Percentiles rank a stretch among this genome's conserved stretches.
These are phyloP conservation scores for Fusarium sp. DNA, from an alignment of 2,329 filamentous ascomycete genomes.

Conservation along the genomic window DNA sequence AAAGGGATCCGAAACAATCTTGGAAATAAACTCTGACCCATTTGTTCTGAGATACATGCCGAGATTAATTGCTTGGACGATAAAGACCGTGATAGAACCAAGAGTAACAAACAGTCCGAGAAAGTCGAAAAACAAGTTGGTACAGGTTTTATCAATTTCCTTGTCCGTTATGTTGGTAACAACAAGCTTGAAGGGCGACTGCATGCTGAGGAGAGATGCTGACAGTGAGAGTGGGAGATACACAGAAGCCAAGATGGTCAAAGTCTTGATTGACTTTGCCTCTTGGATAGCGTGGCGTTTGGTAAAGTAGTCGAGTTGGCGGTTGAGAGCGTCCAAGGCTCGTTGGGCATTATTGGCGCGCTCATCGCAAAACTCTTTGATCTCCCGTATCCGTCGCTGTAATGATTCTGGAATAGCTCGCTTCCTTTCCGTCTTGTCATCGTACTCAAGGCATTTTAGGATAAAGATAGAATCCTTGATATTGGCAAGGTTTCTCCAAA, in stretches of 20 bases:
- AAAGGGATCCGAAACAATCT: too few species aligned
- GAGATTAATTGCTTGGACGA: too few species aligned
- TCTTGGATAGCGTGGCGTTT: not conserved
- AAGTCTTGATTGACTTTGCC: not conserved
- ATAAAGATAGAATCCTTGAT: not conserved
- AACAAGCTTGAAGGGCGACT: not conserved
- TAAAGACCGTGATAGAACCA: too few species aligned
- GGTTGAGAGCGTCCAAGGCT: not conserved
- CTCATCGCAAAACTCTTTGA: not conserved
- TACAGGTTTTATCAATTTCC: too few species aligned
- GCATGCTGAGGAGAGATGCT: not conserved
- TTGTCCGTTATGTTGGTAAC: too few species aligned
- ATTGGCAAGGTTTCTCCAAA: not conserved
- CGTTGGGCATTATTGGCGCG: not conserved
- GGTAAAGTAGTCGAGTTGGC: not conserved
- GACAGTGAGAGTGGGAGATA: not conserved
- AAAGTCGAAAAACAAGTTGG: too few species aligned
- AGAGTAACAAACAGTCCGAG: too few species aligned
- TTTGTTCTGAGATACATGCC: too few species aligned
- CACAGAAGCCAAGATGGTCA: not conserved
- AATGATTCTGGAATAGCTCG: not conserved
- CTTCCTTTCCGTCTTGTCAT: not conserved
- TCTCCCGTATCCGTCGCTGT: rapidly evolving
- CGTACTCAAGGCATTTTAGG: rapidly evolving
- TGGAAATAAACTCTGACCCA: too few species aligned